These are phyloP conservation scores for Breynia disticha DNA, from an alignment of 441 rosid genomes.

Conservation along the genomic window DNA sequence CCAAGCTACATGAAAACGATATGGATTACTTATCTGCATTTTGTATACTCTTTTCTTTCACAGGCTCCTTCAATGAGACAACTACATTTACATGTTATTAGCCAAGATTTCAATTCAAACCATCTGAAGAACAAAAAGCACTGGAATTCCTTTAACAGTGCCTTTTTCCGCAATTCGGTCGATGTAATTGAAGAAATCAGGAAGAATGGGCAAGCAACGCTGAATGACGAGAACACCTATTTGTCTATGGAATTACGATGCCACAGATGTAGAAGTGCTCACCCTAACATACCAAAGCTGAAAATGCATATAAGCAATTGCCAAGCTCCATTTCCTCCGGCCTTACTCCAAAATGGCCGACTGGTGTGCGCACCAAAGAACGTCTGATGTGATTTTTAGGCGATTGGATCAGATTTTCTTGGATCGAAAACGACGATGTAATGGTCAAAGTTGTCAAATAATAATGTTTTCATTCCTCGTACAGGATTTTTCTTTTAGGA, in stretches of 20 bases:
- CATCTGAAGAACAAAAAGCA: slow-evolving; percentile 82
- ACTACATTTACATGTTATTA: slow-evolving; percentile 85
- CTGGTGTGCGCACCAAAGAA: slow-evolving; percentile 23
- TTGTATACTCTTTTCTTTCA: background rate
- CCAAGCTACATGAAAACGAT: no score
- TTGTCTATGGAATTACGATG: slow-evolving; percentile 76
- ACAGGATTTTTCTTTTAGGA: no score
- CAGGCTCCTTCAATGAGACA: slow-evolving; percentile 89
- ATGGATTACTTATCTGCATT: background rate
- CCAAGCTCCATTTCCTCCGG: slow-evolving; percentile 38
- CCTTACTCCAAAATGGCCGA: slow-evolving; percentile 37
- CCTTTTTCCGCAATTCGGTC: slow-evolving; percentile 69
- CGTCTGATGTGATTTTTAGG: background rate
- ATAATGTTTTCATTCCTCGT: no score
- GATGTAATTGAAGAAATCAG: slow-evolving; percentile 70
- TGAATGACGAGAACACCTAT: slow-evolving; percentile 31
- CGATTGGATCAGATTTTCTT: no score
- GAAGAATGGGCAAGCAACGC: slow-evolving; percentile 42
- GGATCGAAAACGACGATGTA: no score
- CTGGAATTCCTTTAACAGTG: slow-evolving; percentile 81
- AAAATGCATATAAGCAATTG: slow-evolving; percentile 62
- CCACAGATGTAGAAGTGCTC: slow-evolving; percentile 76
- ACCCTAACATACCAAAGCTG: slow-evolving; percentile 73
- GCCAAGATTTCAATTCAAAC: slow-evolving; percentile 83
- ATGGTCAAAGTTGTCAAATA: no score